Evolutionary conservation across 345 rosid species (phyloP).

Genomic region (Aurinia saxatilis): DNA sequence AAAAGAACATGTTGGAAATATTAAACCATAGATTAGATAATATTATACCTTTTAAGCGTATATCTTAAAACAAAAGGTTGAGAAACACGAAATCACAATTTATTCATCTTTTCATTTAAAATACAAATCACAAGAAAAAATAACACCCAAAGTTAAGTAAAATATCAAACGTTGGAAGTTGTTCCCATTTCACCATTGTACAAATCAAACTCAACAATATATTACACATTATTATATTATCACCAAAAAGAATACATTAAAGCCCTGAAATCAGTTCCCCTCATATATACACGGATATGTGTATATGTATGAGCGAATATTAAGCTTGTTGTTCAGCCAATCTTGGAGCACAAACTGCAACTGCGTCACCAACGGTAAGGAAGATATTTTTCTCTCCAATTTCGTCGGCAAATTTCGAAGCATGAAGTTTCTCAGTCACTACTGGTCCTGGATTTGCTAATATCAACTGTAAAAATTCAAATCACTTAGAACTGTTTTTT

Average conservation of each 20-base stretch:
- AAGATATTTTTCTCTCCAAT: conserved; percentile 58
- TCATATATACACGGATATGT: conserved; percentile 5
- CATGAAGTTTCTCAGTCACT: conserved; percentile 66
- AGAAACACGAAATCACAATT: no score
- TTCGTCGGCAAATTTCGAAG: conserved; percentile 36
- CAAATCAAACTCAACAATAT: conserved; percentile 15
- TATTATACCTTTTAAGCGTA: no score
- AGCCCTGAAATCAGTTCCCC: background rate
- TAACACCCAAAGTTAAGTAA: background rate
- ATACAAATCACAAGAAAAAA: conserved; percentile 8
- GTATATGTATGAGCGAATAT: background rate
- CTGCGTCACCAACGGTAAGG: conserved; percentile 62
- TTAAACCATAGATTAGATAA: no score
- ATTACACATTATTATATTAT: conserved; percentile 5
- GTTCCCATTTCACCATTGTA: background rate
- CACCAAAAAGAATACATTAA: background rate
- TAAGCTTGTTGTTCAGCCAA: conserved; percentile 36
- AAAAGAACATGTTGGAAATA: no score
- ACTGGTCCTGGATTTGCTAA: conserved; percentile 76
- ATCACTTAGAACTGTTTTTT: no score
- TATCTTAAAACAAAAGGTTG: no score
- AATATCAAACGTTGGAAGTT: background rate
- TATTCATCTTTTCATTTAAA: background rate
- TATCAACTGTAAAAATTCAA: conserved; percentile 37
- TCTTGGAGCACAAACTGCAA: conserved; percentile 40